Evolutionary conservation across 2,329 filamentous ascomycete genomes (phyloP).

Genomic region (Ophiosphaerella korrae): DNA sequence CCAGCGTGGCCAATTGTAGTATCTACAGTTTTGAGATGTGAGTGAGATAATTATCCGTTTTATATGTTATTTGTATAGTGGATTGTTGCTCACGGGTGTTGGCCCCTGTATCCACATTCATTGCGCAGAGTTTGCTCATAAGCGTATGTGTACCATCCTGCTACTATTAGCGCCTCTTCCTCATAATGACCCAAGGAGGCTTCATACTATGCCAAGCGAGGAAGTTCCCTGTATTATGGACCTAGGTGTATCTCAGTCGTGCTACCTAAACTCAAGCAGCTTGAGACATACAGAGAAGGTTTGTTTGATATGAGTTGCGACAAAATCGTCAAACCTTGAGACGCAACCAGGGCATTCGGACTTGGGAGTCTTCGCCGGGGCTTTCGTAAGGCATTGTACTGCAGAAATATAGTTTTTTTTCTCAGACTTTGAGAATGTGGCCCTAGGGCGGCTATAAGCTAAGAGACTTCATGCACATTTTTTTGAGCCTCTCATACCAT

Average conservation of each 20-base stretch:
- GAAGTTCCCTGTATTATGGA: conserved; percentile 38
- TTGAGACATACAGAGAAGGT: conserved; percentile 20
- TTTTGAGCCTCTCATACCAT: conserved; percentile 41
- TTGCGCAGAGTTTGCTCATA: conserved; percentile 36
- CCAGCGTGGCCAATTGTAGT: conserved; percentile 39
- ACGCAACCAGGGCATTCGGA: conserved; percentile 32
- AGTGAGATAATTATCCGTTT: not conserved
- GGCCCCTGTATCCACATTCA: conserved; percentile 37
- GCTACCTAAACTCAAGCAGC: not conserved
- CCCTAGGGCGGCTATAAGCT: conserved; percentile 18
- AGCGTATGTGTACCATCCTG: conserved; percentile 28
- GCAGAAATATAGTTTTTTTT: conserved; percentile 39
- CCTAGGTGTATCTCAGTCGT: conserved; percentile 2
- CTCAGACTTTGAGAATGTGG: conserved; percentile 29
- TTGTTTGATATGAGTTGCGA: conserved; percentile 38
- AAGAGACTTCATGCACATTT: not conserved
- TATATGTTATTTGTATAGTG: not conserved
- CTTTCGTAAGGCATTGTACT: conserved; percentile 36
- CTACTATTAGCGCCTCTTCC: too few species aligned
- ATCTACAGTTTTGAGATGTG: not conserved
- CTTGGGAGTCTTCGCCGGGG: conserved; percentile 29
- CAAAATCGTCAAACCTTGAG: conserved; percentile 40
- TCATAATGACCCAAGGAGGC: too few species aligned
- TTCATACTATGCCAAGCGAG: conserved; percentile 29
- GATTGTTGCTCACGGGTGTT: conserved; percentile 23